These are phyloP conservation scores for Saccharomycopsis phalli DNA, from an alignment of 1,139 yeast species.

Conservation along the genomic window DNA sequence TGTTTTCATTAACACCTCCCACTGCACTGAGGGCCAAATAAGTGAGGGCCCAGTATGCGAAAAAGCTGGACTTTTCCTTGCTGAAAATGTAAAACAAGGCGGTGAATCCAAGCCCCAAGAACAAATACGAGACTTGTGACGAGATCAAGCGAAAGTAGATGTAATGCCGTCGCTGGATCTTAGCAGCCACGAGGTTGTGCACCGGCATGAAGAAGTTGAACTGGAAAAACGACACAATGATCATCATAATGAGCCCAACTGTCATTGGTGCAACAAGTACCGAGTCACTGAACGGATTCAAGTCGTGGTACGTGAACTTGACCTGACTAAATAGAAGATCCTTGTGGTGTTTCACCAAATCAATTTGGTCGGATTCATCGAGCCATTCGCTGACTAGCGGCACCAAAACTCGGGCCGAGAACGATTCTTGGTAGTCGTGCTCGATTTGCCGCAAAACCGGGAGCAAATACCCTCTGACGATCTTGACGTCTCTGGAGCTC, in stretches of 20 bases:
- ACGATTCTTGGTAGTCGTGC: constrained; percentile 14
- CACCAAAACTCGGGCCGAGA: constrained; percentile 9
- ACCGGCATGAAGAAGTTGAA: constrained; percentile 41
- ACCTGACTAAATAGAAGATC: constrained; percentile 8
- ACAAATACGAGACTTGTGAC: constrained; percentile 36
- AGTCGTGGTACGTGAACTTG: constrained; percentile 35
- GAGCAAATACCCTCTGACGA: constrained; percentile 1
- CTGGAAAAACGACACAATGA: constrained; percentile 52
- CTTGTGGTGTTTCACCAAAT: constrained; percentile 7
- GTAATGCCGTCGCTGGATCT: constrained; percentile 33
- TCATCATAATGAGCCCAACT: constrained; percentile 67
- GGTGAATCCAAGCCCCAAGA: constrained; percentile 36
- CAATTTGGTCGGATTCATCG: constrained; percentile 4
- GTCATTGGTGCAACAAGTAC: constrained; percentile 57
- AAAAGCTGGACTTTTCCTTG: constrained; percentile 31
- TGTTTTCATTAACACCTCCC: constrained; percentile 42
- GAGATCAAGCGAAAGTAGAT: constrained; percentile 33
- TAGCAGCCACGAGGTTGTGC: constrained; percentile 34
- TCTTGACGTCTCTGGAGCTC: constrained; percentile 10
- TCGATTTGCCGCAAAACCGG: constrained; percentile 11
- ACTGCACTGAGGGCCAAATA: constrained; percentile 41
- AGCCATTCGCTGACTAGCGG: constrained; percentile 14
- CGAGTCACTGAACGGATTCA: constrained; percentile 41
- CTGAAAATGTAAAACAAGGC: constrained; percentile 38
- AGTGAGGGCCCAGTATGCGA: constrained; percentile 40